phyloP scores from a whole-genome alignment of 2,329 filamentous ascomycete species.

The Cercospora sojina region DNA sequence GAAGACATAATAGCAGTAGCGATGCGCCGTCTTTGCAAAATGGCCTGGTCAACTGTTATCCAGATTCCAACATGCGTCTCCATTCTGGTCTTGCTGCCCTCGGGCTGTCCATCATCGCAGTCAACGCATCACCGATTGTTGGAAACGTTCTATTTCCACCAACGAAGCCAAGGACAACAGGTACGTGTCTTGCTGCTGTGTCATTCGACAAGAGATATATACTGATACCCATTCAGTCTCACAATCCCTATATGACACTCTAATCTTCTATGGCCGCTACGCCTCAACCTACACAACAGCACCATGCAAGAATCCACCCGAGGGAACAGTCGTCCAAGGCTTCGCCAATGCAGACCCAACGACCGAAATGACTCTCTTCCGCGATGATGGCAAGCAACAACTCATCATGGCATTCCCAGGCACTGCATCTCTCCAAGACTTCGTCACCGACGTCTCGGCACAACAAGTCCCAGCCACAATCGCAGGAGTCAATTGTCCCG shows the following conservation, averaged over 20 bases:
- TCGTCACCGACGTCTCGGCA: conserved; percentile 13
- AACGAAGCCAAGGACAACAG: neutral
- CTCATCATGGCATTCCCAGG: conserved; percentile 19
- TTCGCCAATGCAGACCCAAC: conserved; percentile 14
- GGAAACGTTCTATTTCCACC: neutral
- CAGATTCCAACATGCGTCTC: conserved; percentile 2
- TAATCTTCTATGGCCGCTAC: conserved; percentile 16
- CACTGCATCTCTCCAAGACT: conserved; percentile 15
- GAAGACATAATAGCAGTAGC: neutral
- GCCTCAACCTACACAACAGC: conserved; percentile 12
- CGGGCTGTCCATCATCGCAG: neutral
- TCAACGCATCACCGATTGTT: neutral
- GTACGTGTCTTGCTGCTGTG: neutral
- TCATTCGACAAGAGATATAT: neutral
- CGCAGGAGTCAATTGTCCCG: conserved; percentile 13
- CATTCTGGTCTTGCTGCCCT: neutral
- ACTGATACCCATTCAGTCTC: conserved; percentile 3
- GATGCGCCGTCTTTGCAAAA: neutral
- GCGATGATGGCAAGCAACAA: conserved; percentile 10
- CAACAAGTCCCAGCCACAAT: conserved; percentile 13
- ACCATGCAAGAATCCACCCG: conserved; percentile 11
- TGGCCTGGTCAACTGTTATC: neutral
- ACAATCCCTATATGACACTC: conserved; percentile 13
- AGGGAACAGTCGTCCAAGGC: conserved; percentile 15
- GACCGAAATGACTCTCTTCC: conserved; percentile 17